Evolutionary conservation across 176 grass and related monocot genomes (phyloP), one percentile per base, ranked within the genome.

Genomic region (Ampelocalamus luodianensis): DNA sequence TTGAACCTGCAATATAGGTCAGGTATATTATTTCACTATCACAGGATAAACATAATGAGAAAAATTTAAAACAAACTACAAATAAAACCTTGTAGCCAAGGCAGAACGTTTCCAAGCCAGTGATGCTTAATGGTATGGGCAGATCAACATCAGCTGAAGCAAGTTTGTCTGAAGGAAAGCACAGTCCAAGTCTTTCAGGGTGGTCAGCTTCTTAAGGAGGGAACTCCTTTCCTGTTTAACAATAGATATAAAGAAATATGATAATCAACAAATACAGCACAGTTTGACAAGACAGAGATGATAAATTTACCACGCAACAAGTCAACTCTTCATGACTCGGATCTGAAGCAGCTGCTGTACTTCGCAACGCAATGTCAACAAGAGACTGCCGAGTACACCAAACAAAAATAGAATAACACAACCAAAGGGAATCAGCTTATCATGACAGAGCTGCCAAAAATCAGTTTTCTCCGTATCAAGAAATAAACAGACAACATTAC

Each of bases 261-360:
- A 79, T 39, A 50, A 60, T 64, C 58, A n/a, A 87, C 23, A 87
- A 85, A 38, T 20, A 82, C 48, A 34, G 36, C 58, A 79, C 22
- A 82, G 11, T 60, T 83, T 65, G 59, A 76, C 43, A 75, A 44
- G 74, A 87, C n/a, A 55, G 42, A 56, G 54, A 68, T 49, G 36
- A 82, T 67, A 79, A 71, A 76, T 46, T 83, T 99, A 99, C 96
- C 88, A 96, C 86, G 38, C 93, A 99, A 81, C 96, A 99, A 69
- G 88, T 96, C 65, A 99, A 86, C 17, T 99, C 90, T 77, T 99
- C 96, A 85, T 96, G 96, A 85, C 90, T 96, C 81, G 90, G 93
- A 85, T 99, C 96, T 56, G 96, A 89, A 62, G 93, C 93, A 81
- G 93, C 90, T 29, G 93, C 93, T 29, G 96, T 96, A 78, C 90